Base-by-base conservation (phyloP, 1,284 basidiomycete species). In the Apiotrichum mycotoxinovorans region DNA sequence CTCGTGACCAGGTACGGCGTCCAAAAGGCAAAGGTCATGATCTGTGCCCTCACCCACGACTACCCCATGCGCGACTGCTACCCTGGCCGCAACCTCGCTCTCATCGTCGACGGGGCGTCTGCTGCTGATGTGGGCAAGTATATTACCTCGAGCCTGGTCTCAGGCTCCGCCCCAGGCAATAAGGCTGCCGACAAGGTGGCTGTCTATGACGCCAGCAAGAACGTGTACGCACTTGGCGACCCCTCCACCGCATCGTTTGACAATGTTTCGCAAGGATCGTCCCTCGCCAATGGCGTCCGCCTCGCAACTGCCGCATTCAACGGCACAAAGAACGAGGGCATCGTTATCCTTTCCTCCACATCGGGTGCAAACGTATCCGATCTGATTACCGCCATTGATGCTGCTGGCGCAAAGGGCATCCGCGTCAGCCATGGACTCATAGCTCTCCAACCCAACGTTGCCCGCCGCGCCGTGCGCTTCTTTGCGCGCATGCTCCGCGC, bases 41-140 rank as follows among this genome's bases (percentile, higher is more conserved):
- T 47, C 26, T 54, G 52, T 20, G 52, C 52, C 12, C 45, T 54
- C 41, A 54, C 52, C 20, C 52, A 35, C 42, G 52, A 54, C 45
- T 38, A 47, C n/a, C 52, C 52, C 12, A 9, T 18, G n/a, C 52
- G 52, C 27, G 52, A 46, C 26, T 54, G 52, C 34, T 20, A 8
- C 12, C 27, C 40, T 20, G 41, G 41, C 14, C 51, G 51, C 33
- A 43, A 25, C 42, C 17, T 52, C 18, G 51, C 51, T 1, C 33
- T 52, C 34, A 20, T 52, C 3, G 30, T 52, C 5, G 41, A 44
- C 18, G 42, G 51, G 2, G 22, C 30, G 11, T 8, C 23, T 1
- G 41, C 42, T 1, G 34, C 42, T 33, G 51, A 23, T 2, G 15
- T 18, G n/a, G 51, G 22, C 41, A 26, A 37, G 41, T 25, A 25